phyloP scores from a whole-genome alignment of 202 grass and related monocot genomes.

The Saccharum hybrid region DNA sequence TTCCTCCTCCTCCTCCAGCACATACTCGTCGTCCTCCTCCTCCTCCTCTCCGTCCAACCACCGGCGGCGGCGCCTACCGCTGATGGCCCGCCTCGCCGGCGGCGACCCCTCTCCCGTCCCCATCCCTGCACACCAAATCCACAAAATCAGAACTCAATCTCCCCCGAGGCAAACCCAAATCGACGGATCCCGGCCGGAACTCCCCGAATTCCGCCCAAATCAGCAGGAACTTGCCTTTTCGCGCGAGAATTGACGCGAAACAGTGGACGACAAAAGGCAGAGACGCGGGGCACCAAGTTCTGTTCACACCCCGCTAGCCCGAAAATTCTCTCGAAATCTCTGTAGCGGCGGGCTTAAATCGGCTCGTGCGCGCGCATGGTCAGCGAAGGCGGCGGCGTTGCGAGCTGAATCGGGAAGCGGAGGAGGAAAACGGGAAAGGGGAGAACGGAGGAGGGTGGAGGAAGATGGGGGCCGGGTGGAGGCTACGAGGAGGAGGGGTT shows the following conservation, averaged over 20 bases:
- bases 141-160: constrained; percentile 37
- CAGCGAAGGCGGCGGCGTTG: constrained; percentile 44
- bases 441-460: neutral
- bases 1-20: constrained; percentile 60
- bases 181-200: constrained; percentile 25
- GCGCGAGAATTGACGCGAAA: constrained; percentile 31
- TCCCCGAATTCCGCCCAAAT: neutral
- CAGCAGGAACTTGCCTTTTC: constrained; percentile 30
- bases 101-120: constrained; percentile 48
- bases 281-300: constrained; percentile 12
- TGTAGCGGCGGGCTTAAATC: constrained; percentile 39
- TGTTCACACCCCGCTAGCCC: neutral
- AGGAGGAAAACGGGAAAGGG: constrained; percentile 9
- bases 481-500: constrained; percentile 36
- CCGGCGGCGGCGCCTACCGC: constrained; percentile 43
- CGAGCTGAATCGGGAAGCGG: constrained; percentile 10
- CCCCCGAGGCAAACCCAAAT: constrained; percentile 23
- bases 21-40: constrained; percentile 62
- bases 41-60: constrained; percentile 37
- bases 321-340: constrained; percentile 14
- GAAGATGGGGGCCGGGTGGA: neutral
- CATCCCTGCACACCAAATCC: constrained; percentile 54
- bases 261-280: constrained; percentile 26
- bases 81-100: constrained; percentile 26
- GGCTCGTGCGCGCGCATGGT: constrained; percentile 18